A percentile compares a stretch with the other conserved stretches of the same genome.
phyloP scores from a whole-genome alignment of 169 alveolate species.

The Plasmodium falciparum region DNA sequence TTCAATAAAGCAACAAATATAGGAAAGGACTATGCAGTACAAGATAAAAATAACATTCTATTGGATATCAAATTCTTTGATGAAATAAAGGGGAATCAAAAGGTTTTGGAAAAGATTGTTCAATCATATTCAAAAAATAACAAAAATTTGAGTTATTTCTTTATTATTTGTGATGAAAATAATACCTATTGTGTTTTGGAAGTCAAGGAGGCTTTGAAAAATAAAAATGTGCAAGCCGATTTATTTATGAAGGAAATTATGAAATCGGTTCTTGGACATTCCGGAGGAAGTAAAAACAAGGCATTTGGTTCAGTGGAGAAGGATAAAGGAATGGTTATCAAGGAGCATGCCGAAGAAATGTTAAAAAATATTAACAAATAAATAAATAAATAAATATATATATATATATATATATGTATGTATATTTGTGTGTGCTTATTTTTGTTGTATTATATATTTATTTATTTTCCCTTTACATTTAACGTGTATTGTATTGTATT shows the following conservation, averaged over 20 bases:
- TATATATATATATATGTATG: background rate
- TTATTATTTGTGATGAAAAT: constrained; percentile 52
- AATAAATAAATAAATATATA: no score
- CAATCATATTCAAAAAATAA: constrained; percentile 59
- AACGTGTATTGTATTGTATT: no score
- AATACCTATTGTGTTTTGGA: constrained; percentile 76
- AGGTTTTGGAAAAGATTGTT: constrained; percentile 65
- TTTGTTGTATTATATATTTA: background rate
- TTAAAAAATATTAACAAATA: constrained; percentile 25
- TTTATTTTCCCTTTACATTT: background rate
- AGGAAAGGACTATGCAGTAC: constrained; percentile 51
- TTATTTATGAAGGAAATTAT: constrained; percentile 68
- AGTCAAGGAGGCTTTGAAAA: constrained; percentile 63
- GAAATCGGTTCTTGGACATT: constrained; percentile 66
- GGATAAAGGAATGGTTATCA: constrained; percentile 24
- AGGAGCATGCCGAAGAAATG: constrained; percentile 22
- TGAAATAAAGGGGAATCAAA: constrained; percentile 70
- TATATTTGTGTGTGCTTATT: no score
- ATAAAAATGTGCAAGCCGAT: constrained; percentile 70
- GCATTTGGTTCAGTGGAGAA: constrained; percentile 68
- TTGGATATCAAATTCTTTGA: constrained; percentile 64
- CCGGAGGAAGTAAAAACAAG: constrained; percentile 74
- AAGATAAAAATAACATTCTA: constrained; percentile 33
- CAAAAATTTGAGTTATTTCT: constrained; percentile 49
- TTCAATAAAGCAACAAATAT: constrained; percentile 47